Percentiles rank a stretch among this genome's conserved stretches.
Evolutionary conservation across 225 moss, liverwort and hornwort species (phyloP).

Genomic region (Neckera pumila): DNA sequence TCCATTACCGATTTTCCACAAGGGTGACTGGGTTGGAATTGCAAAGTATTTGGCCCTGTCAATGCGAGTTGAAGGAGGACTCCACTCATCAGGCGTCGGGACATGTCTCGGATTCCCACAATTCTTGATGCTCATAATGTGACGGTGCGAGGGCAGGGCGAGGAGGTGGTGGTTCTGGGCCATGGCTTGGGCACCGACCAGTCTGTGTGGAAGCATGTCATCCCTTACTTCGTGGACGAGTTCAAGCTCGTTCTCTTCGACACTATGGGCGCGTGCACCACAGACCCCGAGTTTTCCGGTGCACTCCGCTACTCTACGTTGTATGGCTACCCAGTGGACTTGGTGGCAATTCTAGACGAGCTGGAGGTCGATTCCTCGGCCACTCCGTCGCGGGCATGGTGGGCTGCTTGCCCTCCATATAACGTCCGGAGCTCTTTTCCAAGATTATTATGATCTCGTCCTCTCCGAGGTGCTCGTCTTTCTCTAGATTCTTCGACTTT

Average conservation of each 20-base stretch:
- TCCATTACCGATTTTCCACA: background rate
- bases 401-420: conserved; percentile 55
- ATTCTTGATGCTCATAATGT: conserved; percentile 54
- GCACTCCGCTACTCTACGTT: conserved; percentile 27
- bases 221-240: conserved; percentile 37
- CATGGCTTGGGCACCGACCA: conserved; percentile 72
- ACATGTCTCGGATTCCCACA: conserved; percentile 11
- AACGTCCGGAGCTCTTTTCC: conserved; percentile 38
- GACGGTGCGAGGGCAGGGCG: conserved; percentile 28
- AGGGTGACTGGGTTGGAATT: background rate
- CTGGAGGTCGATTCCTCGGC: conserved; percentile 37
- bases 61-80: background rate
- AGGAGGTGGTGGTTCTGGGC: conserved; percentile 35
- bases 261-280: conserved; percentile 43
- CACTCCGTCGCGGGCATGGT: conserved; percentile 68
- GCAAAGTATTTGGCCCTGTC: background rate
- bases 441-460: conserved; percentile 55
- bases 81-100: background rate
- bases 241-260: conserved; percentile 56
- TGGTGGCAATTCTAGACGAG: conserved; percentile 49
- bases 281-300: conserved; percentile 47
- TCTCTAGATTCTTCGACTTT: background rate
- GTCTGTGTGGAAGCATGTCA: conserved; percentile 50
- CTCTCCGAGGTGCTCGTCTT: conserved; percentile 32
- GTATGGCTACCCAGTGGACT: conserved; percentile 48